Percentiles rank a stretch among this genome's conserved stretches.
phyloP scores from a whole-genome alignment of 2,329 filamentous ascomycete genomes.

The Dryadomyces sulphureus region DNA sequence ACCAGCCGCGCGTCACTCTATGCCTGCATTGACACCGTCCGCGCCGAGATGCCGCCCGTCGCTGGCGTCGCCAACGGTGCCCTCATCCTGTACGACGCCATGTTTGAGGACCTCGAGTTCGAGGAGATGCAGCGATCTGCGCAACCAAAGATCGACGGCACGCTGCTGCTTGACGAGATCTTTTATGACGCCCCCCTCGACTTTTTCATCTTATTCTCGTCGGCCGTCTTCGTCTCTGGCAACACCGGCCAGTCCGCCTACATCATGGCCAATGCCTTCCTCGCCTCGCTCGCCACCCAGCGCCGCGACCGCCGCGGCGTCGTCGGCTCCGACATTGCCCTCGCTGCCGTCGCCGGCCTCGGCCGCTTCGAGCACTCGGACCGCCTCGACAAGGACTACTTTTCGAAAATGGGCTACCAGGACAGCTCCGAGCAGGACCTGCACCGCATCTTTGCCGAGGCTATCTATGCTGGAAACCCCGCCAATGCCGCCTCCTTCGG shows the following conservation, averaged over 20 bases:
- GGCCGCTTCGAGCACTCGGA: too few relatives aligned
- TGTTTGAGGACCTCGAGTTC: conserved; percentile 8
- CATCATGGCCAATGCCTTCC: conserved; percentile 23
- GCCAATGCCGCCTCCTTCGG: not conserved
- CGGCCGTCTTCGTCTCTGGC: conserved; percentile 11
- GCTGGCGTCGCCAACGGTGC: conserved; percentile 23
- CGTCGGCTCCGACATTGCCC: conserved; percentile 16
- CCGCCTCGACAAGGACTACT: not conserved
- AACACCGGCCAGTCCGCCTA: conserved; percentile 24
- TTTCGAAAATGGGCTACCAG: not conserved
- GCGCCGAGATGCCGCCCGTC: conserved; percentile 15
- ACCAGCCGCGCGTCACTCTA: not conserved
- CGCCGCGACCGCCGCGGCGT: conserved; percentile 18
- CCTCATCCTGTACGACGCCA: conserved; percentile 19
- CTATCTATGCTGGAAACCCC: not conserved
- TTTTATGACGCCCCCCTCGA: conserved; percentile 17
- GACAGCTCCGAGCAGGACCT: not conserved
- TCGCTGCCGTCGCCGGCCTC: too few relatives aligned
- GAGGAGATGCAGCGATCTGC: conserved; percentile 12
- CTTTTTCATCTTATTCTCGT: conserved; percentile 21
- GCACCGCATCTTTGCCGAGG: conserved; percentile 18
- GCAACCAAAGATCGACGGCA: conserved; percentile 20
- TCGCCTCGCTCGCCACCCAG: conserved; percentile 17
- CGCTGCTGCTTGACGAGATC: conserved; percentile 15
- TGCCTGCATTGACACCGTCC: conserved; percentile 6